Evolutionary conservation across 306 rosid species (phyloP).

Genomic region (Vigna angularis): DNA sequence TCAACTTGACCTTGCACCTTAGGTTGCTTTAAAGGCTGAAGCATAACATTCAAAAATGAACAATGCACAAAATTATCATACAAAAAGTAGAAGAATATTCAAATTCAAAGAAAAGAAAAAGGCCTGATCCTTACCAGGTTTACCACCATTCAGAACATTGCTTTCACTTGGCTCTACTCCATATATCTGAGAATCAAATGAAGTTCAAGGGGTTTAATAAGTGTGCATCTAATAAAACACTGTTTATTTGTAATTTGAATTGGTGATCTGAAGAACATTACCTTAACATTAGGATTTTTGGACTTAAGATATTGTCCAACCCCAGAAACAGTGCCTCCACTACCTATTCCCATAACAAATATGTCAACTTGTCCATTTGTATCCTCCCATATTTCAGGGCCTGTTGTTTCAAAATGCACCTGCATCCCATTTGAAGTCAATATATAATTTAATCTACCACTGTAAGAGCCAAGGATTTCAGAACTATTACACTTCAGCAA

Average conservation of each 20-base stretch:
- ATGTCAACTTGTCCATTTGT: conserved; percentile 92
- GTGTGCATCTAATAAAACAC: conserved; percentile 21
- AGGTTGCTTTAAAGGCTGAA: background rate
- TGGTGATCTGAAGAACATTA: conserved; percentile 35
- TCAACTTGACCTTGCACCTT: background rate
- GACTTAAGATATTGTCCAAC: conserved; percentile 97
- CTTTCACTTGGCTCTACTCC: conserved; percentile 98
- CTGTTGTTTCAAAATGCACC: conserved; percentile 98
- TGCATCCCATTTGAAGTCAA: conserved; percentile 43
- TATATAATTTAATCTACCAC: conserved; percentile 36
- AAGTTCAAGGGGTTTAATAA: conserved; percentile 33
- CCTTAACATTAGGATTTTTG: conserved; percentile 87
- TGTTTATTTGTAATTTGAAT: conserved; percentile 31
- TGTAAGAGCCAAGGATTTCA: conserved; percentile 22
- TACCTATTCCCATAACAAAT: conserved; percentile 98
- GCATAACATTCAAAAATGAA: conserved; percentile 12
- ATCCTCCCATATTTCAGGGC: conserved; percentile 99
- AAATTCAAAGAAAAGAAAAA: background rate
- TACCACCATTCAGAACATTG: conserved; percentile 86
- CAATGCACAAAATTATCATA: conserved; percentile 14
- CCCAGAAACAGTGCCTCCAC: conserved; percentile 96
- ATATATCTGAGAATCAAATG: conserved; percentile 53
- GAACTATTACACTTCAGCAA: conserved; percentile 12
- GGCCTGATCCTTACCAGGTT: conserved; percentile 70
- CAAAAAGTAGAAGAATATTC: background rate